Evolutionary conservation across 73 alveolate species (phyloP), one percentile per base, ranked within the genome.

Genomic region (Durusdinium trenchii): DNA sequence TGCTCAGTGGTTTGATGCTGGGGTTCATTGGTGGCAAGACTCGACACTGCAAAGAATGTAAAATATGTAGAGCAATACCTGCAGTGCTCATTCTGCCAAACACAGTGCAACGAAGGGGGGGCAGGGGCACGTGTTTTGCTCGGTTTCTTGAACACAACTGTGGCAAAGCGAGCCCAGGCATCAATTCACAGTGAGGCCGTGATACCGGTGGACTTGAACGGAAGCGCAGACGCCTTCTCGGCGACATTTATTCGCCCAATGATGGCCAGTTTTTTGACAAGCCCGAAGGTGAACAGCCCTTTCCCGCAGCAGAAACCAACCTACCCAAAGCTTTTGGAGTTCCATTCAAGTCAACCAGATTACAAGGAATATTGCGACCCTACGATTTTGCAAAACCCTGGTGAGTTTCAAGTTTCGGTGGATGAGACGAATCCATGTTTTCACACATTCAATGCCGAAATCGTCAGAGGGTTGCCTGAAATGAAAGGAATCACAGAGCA

Each of bases 381-480:
- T 14, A 43, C 28, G 40, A 35, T 30, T 52, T 38, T 84, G 26
- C 76, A 84, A 76, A 38, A 52, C 40, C 94, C 94, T 28, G 20
- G 38, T 2, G 6, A 6, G 18, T 84, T 50, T 76, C 48, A 35
- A 54, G 94, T 73, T 23, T 5, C 50, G 23, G 40, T 84, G 54
- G 10, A 73, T 0, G 16, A 35, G 28, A n/a, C 38, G 48, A 84
- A 84, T 60, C 94, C 94, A 40, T 84, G 94, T 42, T 52, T n/a
- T 52, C 94, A 84, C 78, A 84, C 94, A 36, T 84, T 84, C 94
- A 84, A 50, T 84, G 94, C 94, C 51, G 40, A 50, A 38, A 26
- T 82, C 73, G 92, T 82, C n/a, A 26, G 48, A 38, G 73, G 48
- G 23, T 35, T 82, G 71, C 18, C 81, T 38, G 71, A 23, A 14